Evolutionary conservation across 352 stramenopile species (phyloP).

Genomic region (Pythium aquatile): DNA sequence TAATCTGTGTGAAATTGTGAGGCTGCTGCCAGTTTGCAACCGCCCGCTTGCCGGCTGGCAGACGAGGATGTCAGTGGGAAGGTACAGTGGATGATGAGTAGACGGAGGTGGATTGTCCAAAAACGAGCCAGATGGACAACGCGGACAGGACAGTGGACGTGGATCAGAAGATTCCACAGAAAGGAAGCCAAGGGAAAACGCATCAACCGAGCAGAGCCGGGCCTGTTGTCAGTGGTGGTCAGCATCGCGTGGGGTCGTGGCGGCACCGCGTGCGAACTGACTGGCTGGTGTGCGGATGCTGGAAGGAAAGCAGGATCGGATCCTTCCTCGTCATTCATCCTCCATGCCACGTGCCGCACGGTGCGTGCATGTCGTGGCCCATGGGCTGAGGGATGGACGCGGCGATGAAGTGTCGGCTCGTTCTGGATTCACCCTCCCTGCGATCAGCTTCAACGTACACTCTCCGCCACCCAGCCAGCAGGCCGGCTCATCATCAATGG

Average conservation of each 20-base stretch:
- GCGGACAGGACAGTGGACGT: background rate
- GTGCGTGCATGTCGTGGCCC: background rate
- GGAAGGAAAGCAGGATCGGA: background rate
- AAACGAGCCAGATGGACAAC: background rate
- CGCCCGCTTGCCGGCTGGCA: background rate
- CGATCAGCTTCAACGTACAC: background rate
- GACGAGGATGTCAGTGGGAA: background rate
- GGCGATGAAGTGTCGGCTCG: background rate
- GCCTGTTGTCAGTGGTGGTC: background rate
- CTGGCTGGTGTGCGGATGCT: background rate
- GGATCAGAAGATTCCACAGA: constrained; percentile 5
- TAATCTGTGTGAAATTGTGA: background rate
- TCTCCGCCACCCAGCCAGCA: background rate
- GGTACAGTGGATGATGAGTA: background rate
- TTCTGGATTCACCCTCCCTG: background rate
- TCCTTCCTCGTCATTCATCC: background rate
- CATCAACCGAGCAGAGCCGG: background rate
- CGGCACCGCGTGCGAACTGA: background rate
- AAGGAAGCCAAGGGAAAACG: background rate
- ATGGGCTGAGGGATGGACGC: background rate
- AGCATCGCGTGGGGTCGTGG: background rate
- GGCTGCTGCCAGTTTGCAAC: background rate
- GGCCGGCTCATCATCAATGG: background rate
- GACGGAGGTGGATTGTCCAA: background rate
- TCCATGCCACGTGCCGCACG: background rate